phyloP scores from a whole-genome alignment of 257 asterid species.

The Penstemon newberryi region DNA sequence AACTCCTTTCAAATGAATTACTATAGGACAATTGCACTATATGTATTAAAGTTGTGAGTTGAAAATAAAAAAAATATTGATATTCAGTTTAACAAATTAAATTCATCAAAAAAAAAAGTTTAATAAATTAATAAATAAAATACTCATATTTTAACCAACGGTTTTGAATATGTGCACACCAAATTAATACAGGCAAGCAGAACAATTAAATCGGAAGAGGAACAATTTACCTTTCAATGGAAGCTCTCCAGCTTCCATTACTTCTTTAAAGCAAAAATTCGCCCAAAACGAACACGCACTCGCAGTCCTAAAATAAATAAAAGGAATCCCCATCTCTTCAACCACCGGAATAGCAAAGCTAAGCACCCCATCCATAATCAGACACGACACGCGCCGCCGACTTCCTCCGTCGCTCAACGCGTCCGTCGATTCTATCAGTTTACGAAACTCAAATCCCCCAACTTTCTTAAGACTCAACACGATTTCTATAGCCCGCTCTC shows the following conservation, averaged over 20 bases:
- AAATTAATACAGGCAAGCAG: too few species aligned
- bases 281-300: slow-evolving; percentile 67
- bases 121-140: too few species aligned
- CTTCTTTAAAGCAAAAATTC: slow-evolving; percentile 43
- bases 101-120: too few species aligned
- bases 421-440: slow-evolving; percentile 43
- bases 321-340: slow-evolving; percentile 53
- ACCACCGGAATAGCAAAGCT: slow-evolving; percentile 66
- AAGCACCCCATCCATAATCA: slow-evolving; percentile 59
- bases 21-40: too few species aligned
- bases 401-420: slow-evolving; percentile 25
- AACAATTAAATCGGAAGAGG: slow-evolving; percentile 19
- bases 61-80: too few species aligned
- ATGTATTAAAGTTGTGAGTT: too few species aligned
- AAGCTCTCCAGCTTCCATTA: slow-evolving; percentile 58
- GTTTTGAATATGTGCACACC: too few species aligned
- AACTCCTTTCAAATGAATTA: too few species aligned
- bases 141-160: too few species aligned
- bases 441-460: slow-evolving; percentile 39
- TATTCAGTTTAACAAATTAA: too few species aligned
- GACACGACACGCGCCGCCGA: slow-evolving; percentile 42
- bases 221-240: slow-evolving; percentile 37
- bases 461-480: slow-evolving; percentile 42
- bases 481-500: slow-evolving; percentile 39
- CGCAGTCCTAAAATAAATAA: slow-evolving; percentile 51